phyloP scores from a whole-genome alignment of 208 protist genomes.

The Phytomonas serpens region DNA sequence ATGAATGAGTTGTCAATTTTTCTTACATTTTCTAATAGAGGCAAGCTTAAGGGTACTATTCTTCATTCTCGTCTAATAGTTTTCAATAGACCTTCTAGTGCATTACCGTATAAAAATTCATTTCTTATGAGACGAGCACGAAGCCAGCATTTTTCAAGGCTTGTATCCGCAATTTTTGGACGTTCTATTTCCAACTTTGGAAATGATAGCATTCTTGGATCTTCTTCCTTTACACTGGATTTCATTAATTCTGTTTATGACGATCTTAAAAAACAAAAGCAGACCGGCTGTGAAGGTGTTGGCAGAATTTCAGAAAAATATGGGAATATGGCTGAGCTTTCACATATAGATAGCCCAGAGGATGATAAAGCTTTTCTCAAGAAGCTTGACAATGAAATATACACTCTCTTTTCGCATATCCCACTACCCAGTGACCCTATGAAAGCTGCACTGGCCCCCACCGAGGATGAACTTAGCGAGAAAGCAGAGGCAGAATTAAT shows the following conservation, averaged over 20 bases:
- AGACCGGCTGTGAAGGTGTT: constrained; percentile 28
- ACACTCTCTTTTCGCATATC: constrained; percentile 66
- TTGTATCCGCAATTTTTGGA: not conserved
- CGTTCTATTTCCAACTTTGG: not conserved
- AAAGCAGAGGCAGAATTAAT: constrained; percentile 53
- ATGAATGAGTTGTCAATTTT: too few relatives aligned
- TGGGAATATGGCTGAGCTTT: constrained; percentile 43
- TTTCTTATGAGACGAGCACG: not conserved
- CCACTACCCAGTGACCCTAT: constrained; percentile 76
- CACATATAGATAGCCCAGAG: constrained; percentile 83
- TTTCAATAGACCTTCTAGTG: not conserved
- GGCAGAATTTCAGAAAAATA: constrained; percentile 47
- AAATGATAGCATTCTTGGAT: constrained; percentile 1
- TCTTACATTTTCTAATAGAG: too few relatives aligned
- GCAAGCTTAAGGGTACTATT: not conserved
- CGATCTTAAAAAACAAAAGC: constrained; percentile 52
- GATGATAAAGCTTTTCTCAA: constrained; percentile 46
- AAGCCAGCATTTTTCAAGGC: not conserved
- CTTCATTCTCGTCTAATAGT: not conserved
- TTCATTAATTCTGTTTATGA: constrained; percentile 44
- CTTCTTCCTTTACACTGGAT: not conserved
- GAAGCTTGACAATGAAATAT: constrained; percentile 33
- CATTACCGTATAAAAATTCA: not conserved
- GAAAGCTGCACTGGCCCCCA: constrained; percentile 56
- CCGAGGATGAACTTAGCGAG: constrained; percentile 63